These are phyloP conservation scores for Aspergillus sp. DNA, from an alignment of 2,329 filamentous ascomycete genomes.

Conservation along the genomic window DNA sequence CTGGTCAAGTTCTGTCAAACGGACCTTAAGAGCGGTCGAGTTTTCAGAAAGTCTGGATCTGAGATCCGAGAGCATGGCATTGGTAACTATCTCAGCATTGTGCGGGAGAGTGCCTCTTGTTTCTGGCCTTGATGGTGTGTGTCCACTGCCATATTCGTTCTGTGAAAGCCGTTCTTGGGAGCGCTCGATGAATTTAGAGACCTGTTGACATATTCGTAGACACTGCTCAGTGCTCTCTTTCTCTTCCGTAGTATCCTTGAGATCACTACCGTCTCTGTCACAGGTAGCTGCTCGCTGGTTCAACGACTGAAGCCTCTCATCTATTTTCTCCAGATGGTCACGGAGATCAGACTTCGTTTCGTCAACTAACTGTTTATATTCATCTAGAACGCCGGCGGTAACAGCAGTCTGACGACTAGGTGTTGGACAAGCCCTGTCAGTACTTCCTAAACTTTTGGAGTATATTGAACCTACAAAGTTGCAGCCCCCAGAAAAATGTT, in stretches of 20 bases:
- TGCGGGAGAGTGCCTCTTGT: not conserved
- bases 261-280: not conserved
- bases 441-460: not conserved
- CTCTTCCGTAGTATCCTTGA: conserved; percentile 29
- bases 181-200: too few species aligned
- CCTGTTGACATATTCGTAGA: conserved; percentile 32
- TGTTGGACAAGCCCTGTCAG: conserved; percentile 1
- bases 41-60: conserved; percentile 20
- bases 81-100: conserved; percentile 2
- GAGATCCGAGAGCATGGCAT: conserved; percentile 12
- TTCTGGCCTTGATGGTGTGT: not conserved
- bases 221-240: conserved; percentile 35
- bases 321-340: conserved; percentile 30
- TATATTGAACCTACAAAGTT: conserved; percentile 23
- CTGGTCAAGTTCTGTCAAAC: conserved; percentile 21
- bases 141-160: not conserved
- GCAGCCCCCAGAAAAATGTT: conserved; percentile 26
- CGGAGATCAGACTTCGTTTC: conserved; percentile 35
- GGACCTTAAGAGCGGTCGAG: conserved; percentile 23
- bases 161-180: too few species aligned
- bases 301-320: conserved; percentile 25
- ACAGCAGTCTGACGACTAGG: conserved; percentile 19
- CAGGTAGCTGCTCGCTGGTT: not conserved
- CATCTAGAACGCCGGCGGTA: conserved; percentile 23
- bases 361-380: conserved; percentile 35